A percentile compares a stretch with the other conserved stretches of the same genome.
phyloP scores from a whole-genome alignment of 1,139 yeast species.

The Suhomyces panamericanus region DNA sequence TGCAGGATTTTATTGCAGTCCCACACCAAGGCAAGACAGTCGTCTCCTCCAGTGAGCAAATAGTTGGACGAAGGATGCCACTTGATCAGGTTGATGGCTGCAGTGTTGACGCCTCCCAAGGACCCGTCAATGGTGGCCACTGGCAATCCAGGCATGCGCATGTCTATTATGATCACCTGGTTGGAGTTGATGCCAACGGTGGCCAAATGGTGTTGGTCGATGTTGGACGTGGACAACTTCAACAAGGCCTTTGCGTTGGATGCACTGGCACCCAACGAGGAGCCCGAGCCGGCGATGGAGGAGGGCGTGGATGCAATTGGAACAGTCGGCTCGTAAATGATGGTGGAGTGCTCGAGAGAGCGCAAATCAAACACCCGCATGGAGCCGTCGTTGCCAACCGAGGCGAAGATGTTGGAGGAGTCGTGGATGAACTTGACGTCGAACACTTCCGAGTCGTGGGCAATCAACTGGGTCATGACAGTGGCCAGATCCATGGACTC shows the following conservation, averaged over 20 bases:
- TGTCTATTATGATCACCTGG: conserved; percentile 70
- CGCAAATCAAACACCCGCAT: conserved; percentile 89
- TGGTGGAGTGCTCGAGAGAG: conserved; percentile 89
- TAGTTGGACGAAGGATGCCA: conserved; percentile 83
- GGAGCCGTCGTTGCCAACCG: conserved; percentile 95
- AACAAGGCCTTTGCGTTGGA: conserved; percentile 61
- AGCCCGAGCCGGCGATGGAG: conserved; percentile 26
- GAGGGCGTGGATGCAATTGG: conserved; percentile 15
- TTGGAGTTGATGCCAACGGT: conserved; percentile 74
- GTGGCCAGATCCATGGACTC: conserved; percentile 46
- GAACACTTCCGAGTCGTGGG: conserved; percentile 93
- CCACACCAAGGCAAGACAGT: conserved; percentile 87
- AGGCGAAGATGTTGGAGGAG: conserved; percentile 78
- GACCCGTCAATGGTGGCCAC: conserved; percentile 70
- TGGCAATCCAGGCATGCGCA: conserved; percentile 87
- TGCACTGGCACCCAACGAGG: conserved; percentile 8
- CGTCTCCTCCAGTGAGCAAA: conserved; percentile 81
- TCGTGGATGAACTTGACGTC: conserved; percentile 84
- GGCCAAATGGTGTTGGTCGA: conserved; percentile 77
- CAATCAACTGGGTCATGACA: conserved; percentile 91
- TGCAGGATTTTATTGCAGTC: conserved; percentile 49
- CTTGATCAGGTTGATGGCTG: conserved; percentile 65
- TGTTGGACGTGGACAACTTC: conserved; percentile 73
- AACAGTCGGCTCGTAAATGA: conserved; percentile 67
- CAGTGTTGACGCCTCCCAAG: conserved; percentile 43